These are phyloP conservation scores for Fraxinus americana DNA, from an alignment of 257 asterid species.

Conservation along the genomic window DNA sequence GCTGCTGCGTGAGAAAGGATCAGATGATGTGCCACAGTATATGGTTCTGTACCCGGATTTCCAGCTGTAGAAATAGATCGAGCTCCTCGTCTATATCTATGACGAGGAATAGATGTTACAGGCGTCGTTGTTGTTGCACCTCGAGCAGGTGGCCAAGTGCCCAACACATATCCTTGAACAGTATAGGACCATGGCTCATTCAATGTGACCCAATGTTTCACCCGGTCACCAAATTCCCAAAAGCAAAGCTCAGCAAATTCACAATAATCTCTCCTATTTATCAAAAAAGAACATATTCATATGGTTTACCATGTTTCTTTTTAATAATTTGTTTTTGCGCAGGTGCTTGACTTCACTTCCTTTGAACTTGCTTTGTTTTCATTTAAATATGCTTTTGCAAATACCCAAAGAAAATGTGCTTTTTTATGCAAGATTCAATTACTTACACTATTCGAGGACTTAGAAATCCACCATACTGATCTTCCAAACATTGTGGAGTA, in stretches of 20 bases:
- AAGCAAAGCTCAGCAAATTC: conserved; percentile 46
- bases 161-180: conserved; percentile 15
- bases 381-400: too few species aligned
- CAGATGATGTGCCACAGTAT: conserved; percentile 19
- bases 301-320: too few species aligned
- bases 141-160: conserved; percentile 27
- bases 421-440: too few species aligned
- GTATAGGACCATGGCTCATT: conserved; percentile 42
- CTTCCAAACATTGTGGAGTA: conserved; percentile 41
- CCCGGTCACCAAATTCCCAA: conserved; percentile 48
- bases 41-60: conserved; percentile 22
- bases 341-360: too few species aligned
- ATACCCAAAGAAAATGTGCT: too few species aligned
- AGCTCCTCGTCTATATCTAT: too few species aligned
- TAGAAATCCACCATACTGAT: conserved; percentile 37
- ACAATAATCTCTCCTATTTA: conserved; percentile 31
- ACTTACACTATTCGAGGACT: conserved; percentile 28
- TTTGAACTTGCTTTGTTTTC: too few species aligned
- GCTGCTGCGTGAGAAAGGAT: conserved; percentile 22
- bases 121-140: background rate
- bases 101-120: background rate
- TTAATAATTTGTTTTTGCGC: too few species aligned
- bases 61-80: too few species aligned
- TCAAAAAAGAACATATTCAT: background rate
- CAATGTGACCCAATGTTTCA: conserved; percentile 43